Conservation (phyloP, 306 rosid genomes). For the Vigna radiata region DNA sequence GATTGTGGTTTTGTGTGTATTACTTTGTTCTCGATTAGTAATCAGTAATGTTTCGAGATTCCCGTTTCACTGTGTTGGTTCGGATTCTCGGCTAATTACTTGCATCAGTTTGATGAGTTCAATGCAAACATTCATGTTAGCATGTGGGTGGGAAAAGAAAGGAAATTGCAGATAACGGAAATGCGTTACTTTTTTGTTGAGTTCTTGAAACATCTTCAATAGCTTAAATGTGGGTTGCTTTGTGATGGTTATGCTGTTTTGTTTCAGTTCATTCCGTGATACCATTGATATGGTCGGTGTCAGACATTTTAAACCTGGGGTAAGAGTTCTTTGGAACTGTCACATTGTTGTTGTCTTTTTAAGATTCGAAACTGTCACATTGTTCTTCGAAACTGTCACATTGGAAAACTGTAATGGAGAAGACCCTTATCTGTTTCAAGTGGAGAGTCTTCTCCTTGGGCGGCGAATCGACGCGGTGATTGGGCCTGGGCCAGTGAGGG, state of each 20-base stretch:
- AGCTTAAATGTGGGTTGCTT: conserved; percentile 37
- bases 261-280: neutral
- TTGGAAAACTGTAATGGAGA: too few relatives aligned
- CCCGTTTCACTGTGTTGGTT: conserved; percentile 36
- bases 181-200: neutral
- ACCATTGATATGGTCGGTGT: conserved; percentile 4
- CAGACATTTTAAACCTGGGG: conserved; percentile 5
- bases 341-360: conserved; percentile 8
- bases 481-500: too few relatives aligned
- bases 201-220: conserved; percentile 2
- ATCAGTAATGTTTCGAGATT: conserved; percentile 32
- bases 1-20: conserved; percentile 47
- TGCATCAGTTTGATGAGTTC: conserved; percentile 1
- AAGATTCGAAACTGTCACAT: neutral
- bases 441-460: too few relatives aligned
- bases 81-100: conserved; percentile 19
- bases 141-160: neutral
- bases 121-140: neutral
- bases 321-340: conserved; percentile 3
- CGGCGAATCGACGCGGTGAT: too few relatives aligned
- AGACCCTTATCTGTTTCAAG: too few relatives aligned
- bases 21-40: conserved; percentile 24
- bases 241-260: conserved; percentile 30
- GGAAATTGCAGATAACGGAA: neutral
- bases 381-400: too few relatives aligned